Conservation (phyloP, 768 basidiomycete species). For the Mycena indigotica region DNA sequence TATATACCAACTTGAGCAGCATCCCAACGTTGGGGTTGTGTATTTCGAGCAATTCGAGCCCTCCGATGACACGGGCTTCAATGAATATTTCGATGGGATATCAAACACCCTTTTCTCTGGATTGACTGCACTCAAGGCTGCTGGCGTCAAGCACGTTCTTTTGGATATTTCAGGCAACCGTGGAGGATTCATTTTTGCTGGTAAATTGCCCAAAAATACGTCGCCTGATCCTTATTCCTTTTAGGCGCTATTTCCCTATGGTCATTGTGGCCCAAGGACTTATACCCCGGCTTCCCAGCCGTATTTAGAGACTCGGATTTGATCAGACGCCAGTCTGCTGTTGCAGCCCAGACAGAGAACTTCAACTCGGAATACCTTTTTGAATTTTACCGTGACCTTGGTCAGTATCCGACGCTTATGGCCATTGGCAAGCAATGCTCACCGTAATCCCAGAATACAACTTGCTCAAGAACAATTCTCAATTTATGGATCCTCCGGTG, state of each 20-base stretch:
- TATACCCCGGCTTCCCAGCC: slow-evolving; percentile 21
- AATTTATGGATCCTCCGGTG: slow-evolving; percentile 22
- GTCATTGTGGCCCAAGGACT: slow-evolving; percentile 11
- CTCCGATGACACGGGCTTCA: slow-evolving; percentile 6
- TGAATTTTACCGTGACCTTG: slow-evolving; percentile 17
- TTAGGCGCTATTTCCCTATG: background rate
- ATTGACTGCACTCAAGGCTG: slow-evolving; percentile 18
- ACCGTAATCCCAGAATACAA: slow-evolving; percentile 9
- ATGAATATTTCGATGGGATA: slow-evolving; percentile 19
- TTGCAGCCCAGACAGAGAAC: slow-evolving; percentile 8
- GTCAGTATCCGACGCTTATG: background rate
- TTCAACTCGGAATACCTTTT: slow-evolving; percentile 12
- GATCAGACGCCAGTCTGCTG: slow-evolving; percentile 17
- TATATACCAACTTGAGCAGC: slow-evolving; percentile 21
- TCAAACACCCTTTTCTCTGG: slow-evolving; percentile 21
- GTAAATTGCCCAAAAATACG: slow-evolving; percentile 14
- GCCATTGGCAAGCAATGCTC: background rate
- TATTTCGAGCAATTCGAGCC: slow-evolving; percentile 25
- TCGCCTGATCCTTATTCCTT: background rate
- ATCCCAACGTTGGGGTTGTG: slow-evolving; percentile 23
- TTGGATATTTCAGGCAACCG: slow-evolving; percentile 23
- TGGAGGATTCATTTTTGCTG: slow-evolving; percentile 24
- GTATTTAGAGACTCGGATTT: slow-evolving; percentile 16
- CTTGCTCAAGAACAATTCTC: slow-evolving; percentile 16
- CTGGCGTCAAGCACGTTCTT: slow-evolving; percentile 18